These are phyloP conservation scores for Leptographium flavum DNA, from an alignment of 2,329 filamentous ascomycete genomes.

Conservation along the genomic window DNA sequence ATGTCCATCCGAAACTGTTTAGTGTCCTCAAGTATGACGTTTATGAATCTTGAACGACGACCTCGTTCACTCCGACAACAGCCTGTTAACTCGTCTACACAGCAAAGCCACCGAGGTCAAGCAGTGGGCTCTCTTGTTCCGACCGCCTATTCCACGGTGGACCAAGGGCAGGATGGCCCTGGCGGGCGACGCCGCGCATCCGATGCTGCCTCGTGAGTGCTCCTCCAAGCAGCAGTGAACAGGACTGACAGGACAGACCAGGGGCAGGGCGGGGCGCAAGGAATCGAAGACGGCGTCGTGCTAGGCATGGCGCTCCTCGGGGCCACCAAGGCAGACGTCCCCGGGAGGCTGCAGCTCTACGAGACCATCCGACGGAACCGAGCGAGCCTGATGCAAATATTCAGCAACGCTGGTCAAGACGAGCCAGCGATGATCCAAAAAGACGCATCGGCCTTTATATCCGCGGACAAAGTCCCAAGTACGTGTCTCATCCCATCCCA, in stretches of 20 bases:
- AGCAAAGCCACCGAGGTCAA: slow-evolving; percentile 22
- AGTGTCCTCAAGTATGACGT: slow-evolving; percentile 6
- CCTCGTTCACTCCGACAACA: too few species aligned
- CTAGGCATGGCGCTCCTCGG: slow-evolving; percentile 17
- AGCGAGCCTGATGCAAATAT: slow-evolving; percentile 19
- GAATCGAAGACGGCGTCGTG: slow-evolving; percentile 19
- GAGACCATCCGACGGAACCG: slow-evolving; percentile 17
- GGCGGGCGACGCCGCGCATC: slow-evolving; percentile 24
- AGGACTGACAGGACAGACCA: slow-evolving; percentile 21
- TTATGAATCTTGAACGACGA: too few species aligned
- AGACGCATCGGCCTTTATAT: slow-evolving; percentile 4
- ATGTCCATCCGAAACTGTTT: slow-evolving; percentile 15
- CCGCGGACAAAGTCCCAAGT: slow-evolving; percentile 5
- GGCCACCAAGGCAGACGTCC: slow-evolving; percentile 10
- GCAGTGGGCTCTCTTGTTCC: slow-evolving; percentile 22
- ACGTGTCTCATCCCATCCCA: too few species aligned
- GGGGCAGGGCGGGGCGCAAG: slow-evolving; percentile 21
- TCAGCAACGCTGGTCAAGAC: slow-evolving; percentile 17
- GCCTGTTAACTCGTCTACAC: neutral
- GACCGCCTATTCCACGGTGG: slow-evolving; percentile 19
- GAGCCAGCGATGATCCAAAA: slow-evolving; percentile 4
- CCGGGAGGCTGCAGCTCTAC: slow-evolving; percentile 15
- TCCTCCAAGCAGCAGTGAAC: too few species aligned
- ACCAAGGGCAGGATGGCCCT: slow-evolving; percentile 18
- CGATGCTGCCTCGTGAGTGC: slow-evolving; percentile 22